Evolutionary conservation across 495 filamentous ascomycete genomes (phyloP).

Genomic region (Penicillium simplicissimum): DNA sequence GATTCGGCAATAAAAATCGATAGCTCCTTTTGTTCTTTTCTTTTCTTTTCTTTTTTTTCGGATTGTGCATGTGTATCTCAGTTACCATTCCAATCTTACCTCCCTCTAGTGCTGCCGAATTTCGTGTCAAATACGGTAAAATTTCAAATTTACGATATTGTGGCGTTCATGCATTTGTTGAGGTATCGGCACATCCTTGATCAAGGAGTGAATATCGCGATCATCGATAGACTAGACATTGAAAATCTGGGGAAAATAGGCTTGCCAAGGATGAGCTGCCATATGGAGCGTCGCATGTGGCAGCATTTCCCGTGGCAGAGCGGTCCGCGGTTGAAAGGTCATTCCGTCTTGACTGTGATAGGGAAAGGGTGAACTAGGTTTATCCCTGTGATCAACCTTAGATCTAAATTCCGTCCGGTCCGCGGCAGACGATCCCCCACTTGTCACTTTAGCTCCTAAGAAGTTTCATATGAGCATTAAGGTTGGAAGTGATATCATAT

Average conservation of each 20-base stretch:
- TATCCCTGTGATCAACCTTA: background rate
- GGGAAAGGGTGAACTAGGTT: background rate
- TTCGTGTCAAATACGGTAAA: too few species aligned
- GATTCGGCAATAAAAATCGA: too few species aligned
- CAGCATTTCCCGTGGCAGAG: background rate
- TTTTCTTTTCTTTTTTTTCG: too few species aligned
- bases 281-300: background rate
- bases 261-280: background rate
- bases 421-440: background rate
- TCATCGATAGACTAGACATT: background rate
- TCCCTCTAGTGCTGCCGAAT: too few species aligned
- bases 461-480: background rate
- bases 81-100: too few species aligned
- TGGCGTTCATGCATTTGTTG: too few species aligned
- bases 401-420: background rate
- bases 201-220: too few species aligned
- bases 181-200: too few species aligned
- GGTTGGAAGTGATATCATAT: background rate
- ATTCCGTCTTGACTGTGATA: background rate
- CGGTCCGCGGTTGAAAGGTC: background rate
- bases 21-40: too few species aligned
- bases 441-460: background rate
- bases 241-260: conserved; percentile 3
- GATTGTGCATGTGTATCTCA: too few species aligned
- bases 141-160: too few species aligned